Evolutionary conservation across 805 yeast species (phyloP), one percentile per base, ranked within the genome.

Genomic region (Candida taoyuanica): DNA sequence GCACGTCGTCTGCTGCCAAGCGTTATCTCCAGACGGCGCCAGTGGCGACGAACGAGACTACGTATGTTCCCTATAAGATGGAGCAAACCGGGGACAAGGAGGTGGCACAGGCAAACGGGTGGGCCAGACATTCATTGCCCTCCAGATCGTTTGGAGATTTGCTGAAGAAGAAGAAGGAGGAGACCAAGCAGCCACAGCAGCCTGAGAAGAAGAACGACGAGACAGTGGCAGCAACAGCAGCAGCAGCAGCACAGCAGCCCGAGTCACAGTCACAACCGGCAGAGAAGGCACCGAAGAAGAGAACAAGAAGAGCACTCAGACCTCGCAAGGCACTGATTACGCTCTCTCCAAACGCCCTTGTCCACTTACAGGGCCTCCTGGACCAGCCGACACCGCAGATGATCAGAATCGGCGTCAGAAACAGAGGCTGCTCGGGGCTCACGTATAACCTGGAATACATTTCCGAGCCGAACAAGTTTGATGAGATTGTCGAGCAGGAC

Each of bases 391-490:
- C 78, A 32, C 98, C 98, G 11, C 78, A 91, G 64, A 70, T 87
- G 54, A 86, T 93, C 33, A 74, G 97, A 52, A 81, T 93, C 12
- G 95, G 97, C 13, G 98, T 94, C n/a, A 77, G 78, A 48, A 93
- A 93, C 63, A 73, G 98, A 57, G 98, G 98, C 5, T 93, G 98
- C 61, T 91, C 98, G 0, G 98, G 98, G 0, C 71, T 93, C 43
- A 80, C 95, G 0, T 93, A 93, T 62, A 82, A 88, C 61, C 67
- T 93, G 46, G 96, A 88, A 57, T 93, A 93, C 63, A 96, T 93
- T 29, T 74, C 78, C 20, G 71, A 76, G 57, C 91, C 97, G 7
- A 96, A 89, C n/a, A 87, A 88, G 65, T 93, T 91, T 55, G 98
- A 93, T 62, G 98, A 93, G 64, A 69, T 82, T 42, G 86, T 93